These are phyloP conservation scores for Aspergillus phoenicis DNA, from an alignment of 2,329 filamentous ascomycete species.

Conservation along the genomic window DNA sequence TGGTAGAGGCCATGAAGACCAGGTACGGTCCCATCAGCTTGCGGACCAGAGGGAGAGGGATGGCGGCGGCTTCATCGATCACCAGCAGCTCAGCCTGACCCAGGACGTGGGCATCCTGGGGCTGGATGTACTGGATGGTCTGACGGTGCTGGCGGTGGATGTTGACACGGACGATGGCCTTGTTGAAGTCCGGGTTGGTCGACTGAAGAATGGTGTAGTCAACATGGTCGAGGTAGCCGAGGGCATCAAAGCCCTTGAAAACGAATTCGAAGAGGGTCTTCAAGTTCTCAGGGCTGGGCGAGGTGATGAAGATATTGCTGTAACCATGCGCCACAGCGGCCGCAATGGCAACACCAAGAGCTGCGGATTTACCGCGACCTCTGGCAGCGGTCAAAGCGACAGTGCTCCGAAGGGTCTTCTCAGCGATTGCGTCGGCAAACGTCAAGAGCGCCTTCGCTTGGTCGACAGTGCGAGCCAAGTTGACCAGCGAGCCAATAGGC, in stretches of 20 bases:
- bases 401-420: slow-evolving; percentile 92
- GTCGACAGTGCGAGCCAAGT: slow-evolving; percentile 85
- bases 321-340: slow-evolving; percentile 95
- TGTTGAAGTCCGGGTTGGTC: slow-evolving; percentile 98
- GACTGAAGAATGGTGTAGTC: slow-evolving; percentile 99
- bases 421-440: slow-evolving; percentile 92
- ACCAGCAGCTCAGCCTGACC: slow-evolving; percentile 94
- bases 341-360: slow-evolving; percentile 89
- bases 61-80: slow-evolving; percentile 96
- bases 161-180: slow-evolving; percentile 96
- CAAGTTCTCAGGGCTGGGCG: slow-evolving; percentile 94
- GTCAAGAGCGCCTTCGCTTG: slow-evolving; percentile 96
- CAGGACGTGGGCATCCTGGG: slow-evolving; percentile 90
- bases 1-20: slow-evolving; percentile 98
- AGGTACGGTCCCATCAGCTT: slow-evolving; percentile 97
- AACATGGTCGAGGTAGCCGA: slow-evolving; percentile 90
- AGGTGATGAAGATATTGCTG: slow-evolving; percentile 99
- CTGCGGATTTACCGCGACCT: slow-evolving; percentile 95
- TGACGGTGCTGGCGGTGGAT: slow-evolving; percentile 92
- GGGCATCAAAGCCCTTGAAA: slow-evolving; percentile 95
- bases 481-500: slow-evolving; percentile 80
- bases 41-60: slow-evolving; percentile 85
- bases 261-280: slow-evolving; percentile 98
- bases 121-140: slow-evolving; percentile 97
- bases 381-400: slow-evolving; percentile 90